A percentile compares a stretch with the other conserved stretches of the same genome.
phyloP scores from a whole-genome alignment of 83 land plant species.

The Picea abies region DNA sequence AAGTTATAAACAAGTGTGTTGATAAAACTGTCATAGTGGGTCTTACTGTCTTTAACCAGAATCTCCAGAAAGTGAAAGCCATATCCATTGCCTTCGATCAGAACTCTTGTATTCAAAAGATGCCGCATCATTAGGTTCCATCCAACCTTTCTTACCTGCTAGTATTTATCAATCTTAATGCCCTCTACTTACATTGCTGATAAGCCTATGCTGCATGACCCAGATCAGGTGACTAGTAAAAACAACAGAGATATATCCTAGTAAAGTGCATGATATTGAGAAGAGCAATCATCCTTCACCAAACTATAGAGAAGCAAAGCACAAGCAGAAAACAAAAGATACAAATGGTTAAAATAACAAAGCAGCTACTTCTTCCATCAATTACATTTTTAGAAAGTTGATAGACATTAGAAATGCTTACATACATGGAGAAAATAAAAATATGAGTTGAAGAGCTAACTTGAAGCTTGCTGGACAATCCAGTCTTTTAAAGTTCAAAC shows the following conservation, averaged over 20 bases:
- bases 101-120: background rate
- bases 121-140: background rate
- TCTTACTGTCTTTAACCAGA: too few species aligned
- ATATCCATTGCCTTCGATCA: background rate
- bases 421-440: background rate
- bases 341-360: background rate
- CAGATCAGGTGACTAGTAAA: background rate
- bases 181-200: background rate
- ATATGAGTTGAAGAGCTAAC: background rate
- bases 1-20: background rate
- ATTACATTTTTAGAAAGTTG: background rate
- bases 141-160: background rate
- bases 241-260: background rate
- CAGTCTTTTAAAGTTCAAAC: background rate
- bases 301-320: background rate
- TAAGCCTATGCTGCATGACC: background rate
- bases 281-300: background rate
- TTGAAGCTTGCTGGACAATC: background rate
- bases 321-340: background rate
- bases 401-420: background rate
- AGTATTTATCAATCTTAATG: background rate
- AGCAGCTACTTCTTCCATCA: background rate
- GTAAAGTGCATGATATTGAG: background rate
- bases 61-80: background rate
- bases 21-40: background rate